Base-by-base conservation (phyloP, 768 basidiomycete species). In the Rubroboletus satanas region DNA sequence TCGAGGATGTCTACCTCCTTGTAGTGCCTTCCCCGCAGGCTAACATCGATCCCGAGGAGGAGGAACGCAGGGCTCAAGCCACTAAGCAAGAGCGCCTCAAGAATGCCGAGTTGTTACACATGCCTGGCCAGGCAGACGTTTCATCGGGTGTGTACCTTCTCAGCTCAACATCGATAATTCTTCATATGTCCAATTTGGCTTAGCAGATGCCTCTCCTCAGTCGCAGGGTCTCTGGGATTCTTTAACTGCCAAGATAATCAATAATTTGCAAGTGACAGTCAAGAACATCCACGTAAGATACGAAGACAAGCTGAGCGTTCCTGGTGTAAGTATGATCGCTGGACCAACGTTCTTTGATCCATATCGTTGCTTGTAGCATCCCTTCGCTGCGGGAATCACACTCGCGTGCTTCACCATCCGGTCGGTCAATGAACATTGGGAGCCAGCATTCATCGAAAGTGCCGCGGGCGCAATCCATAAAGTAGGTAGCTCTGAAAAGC, bases 271-370 rank as follows among this genome's bases (percentile, higher is more conserved):
- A 74, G 84, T 98, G 26, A 94, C 93, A 12, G 84, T 98, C 56
- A 92, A 88, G 73, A 96, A 97, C 63, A 92, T 99, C 42, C 97
- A 99, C 69, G 73, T 98, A 44, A 87, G 97, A 49, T 99, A 98
- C 64, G 97, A 99, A 72, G 97, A 99, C 74, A 87, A 87, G 47
- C 70, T 93, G 62, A 97, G 93, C 62, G 93, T 94, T 28, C 95
- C 95, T 31, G 92, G 89, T 29, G 94, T 94, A 71, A 64, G 88
- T 75, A 28, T 35, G 4, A 26, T 21, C n/a, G 10, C 59, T 36
- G 5, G 38, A 36, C 50, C 38, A 5, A 17, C 15, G 17, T 8
- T 38, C 1, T 37, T 32, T 31, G 51, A 49, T 41, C 42, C 17
- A 33, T 45, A 55, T 54, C 26, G 17, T 45, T 47, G 3, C 44